These are phyloP conservation scores for Erodium chrysanthum DNA, from an alignment of 441 rosid genomes.

Conservation along the genomic window DNA sequence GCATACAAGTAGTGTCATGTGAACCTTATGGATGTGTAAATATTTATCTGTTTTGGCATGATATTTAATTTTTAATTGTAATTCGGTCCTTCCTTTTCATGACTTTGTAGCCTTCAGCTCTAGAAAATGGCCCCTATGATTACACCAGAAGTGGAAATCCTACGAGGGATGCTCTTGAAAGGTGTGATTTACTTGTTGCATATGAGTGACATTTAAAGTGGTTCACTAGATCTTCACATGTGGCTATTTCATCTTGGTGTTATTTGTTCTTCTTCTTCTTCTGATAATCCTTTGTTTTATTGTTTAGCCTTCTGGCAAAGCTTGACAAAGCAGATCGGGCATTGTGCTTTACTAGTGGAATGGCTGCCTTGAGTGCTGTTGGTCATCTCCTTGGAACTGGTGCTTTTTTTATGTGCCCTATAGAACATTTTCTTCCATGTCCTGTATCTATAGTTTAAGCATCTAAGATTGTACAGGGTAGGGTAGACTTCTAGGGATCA, in stretches of 20 bases:
- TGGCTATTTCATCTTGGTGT: no score
- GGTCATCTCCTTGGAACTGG: slow-evolving; percentile 62
- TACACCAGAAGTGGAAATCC: slow-evolving; percentile 97
- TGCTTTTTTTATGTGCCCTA: slow-evolving; percentile 17
- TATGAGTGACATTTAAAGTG: no score
- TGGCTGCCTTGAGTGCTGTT: slow-evolving; percentile 91
- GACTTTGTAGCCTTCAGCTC: slow-evolving; percentile 58
- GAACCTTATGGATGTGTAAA: neutral
- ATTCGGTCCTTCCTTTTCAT: slow-evolving; percentile 6
- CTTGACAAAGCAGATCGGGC: slow-evolving; percentile 92
- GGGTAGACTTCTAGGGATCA: no score
- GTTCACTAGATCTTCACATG: no score
- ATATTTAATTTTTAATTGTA: neutral
- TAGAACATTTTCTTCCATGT: no score
- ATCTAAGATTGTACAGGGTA: no score
- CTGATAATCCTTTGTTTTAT: slow-evolving; percentile 9
- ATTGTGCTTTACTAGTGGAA: slow-evolving; percentile 93
- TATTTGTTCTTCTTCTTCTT: no score
- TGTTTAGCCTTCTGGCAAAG: slow-evolving; percentile 69
- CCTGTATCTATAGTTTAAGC: no score
- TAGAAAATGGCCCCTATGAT: slow-evolving; percentile 72
- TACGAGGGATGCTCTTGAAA: slow-evolving; percentile 73
- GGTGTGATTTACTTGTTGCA: slow-evolving; percentile 27
- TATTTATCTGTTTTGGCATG: neutral
- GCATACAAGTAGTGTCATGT: no score